phyloP scores from a whole-genome alignment of 495 filamentous ascomycete genomes.

The Cetradonia linearis region DNA sequence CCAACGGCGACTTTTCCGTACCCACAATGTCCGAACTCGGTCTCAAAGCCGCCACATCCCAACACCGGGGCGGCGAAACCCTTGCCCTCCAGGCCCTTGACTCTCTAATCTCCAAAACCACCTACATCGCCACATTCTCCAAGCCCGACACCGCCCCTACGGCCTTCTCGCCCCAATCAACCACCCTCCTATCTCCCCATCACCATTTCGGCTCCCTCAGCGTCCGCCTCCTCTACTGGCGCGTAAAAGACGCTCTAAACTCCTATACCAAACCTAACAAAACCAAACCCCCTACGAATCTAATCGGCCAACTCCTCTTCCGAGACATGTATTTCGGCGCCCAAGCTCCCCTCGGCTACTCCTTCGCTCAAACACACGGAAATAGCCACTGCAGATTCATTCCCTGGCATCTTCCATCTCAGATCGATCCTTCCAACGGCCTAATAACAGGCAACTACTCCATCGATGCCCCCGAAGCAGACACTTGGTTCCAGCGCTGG shows the following conservation, averaged over 20 bases:
- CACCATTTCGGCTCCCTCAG: slow-evolving; percentile 60
- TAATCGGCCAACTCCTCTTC: slow-evolving; percentile 60
- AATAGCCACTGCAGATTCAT: slow-evolving; percentile 55
- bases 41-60: slow-evolving; percentile 44
- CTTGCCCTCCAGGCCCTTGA: slow-evolving; percentile 43
- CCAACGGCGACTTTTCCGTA: slow-evolving; percentile 49
- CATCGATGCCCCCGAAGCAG: slow-evolving; percentile 45
- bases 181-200: slow-evolving; percentile 57
- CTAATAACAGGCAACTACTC: slow-evolving; percentile 43
- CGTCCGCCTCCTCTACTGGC: slow-evolving; percentile 57
- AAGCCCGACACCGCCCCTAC: slow-evolving; percentile 64
- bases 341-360: slow-evolving; percentile 50
- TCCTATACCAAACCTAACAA: slow-evolving; percentile 36
- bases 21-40: slow-evolving; percentile 55
- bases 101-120: slow-evolving; percentile 43
- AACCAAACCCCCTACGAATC: slow-evolving; percentile 46
- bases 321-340: slow-evolving; percentile 71
- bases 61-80: slow-evolving; percentile 54
- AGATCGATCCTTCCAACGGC: slow-evolving; percentile 32
- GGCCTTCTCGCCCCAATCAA: slow-evolving; percentile 55
- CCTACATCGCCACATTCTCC: slow-evolving; percentile 56
- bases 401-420: slow-evolving; percentile 59
- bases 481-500: slow-evolving; percentile 56
- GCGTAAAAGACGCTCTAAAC: slow-evolving; percentile 45
- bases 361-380: slow-evolving; percentile 46